Conservation (phyloP, 2,329 filamentous ascomycete genomes). For the Diplodia seriata region DNA sequence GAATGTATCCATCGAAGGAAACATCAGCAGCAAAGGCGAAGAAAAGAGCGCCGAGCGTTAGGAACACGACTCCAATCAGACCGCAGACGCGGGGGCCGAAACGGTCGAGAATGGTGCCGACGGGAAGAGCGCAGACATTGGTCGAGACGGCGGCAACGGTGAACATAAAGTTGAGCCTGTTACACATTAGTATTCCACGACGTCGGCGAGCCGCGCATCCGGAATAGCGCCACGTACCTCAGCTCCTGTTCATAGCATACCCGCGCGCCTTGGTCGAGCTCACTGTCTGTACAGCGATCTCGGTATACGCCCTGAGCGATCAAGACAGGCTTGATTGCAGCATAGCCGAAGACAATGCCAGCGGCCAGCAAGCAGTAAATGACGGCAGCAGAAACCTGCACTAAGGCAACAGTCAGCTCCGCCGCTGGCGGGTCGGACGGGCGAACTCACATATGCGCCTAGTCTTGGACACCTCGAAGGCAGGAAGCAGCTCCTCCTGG, state of each 20-base stretch:
- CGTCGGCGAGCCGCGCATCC: background rate
- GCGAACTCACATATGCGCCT: constrained; percentile 59
- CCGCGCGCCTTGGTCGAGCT: constrained; percentile 44
- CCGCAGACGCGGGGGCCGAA: constrained; percentile 81
- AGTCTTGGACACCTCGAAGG: constrained; percentile 62
- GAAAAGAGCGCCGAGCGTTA: constrained; percentile 72
- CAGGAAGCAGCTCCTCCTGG: constrained; percentile 53
- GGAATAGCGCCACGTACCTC: constrained; percentile 31
- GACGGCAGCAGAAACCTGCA: constrained; percentile 72
- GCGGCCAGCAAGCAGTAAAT: constrained; percentile 69
- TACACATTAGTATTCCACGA: constrained; percentile 53
- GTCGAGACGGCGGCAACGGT: constrained; percentile 86
- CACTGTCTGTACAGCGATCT: constrained; percentile 46
- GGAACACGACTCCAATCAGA: constrained; percentile 71
- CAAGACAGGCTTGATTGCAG: constrained; percentile 50
- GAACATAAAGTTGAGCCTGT: constrained; percentile 85
- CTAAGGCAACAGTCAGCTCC: constrained; percentile 49
- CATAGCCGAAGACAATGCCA: constrained; percentile 52
- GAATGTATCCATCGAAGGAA: constrained; percentile 71
- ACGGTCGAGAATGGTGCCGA: constrained; percentile 83
- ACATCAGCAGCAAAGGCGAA: constrained; percentile 72
- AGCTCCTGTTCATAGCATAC: constrained; percentile 51
- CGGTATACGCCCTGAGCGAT: constrained; percentile 49
- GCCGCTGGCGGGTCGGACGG: background rate
- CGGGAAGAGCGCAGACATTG: constrained; percentile 83